phyloP scores from a whole-genome alignment of 208 protist genomes.

The Crithidia thermophila region DNA sequence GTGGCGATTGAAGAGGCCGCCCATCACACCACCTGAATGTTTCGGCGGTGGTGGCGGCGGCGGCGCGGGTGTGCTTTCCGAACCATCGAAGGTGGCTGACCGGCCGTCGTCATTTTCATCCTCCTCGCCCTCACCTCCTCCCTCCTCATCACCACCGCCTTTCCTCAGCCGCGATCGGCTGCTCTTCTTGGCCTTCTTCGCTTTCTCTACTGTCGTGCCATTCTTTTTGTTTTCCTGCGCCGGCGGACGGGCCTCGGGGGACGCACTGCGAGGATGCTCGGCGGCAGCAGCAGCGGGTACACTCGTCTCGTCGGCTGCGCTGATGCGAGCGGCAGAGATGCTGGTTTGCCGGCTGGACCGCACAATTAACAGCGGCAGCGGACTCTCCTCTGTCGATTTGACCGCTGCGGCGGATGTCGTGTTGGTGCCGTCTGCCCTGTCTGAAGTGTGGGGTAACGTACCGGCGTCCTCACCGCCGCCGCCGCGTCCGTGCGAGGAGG shows the following conservation, averaged over 20 bases:
- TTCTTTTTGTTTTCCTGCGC: not conserved
- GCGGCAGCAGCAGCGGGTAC: not conserved
- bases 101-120: no score
- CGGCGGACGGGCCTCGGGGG: slow-evolving; percentile 6
- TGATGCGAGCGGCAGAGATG: slow-evolving; percentile 2
- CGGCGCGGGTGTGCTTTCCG: not conserved
- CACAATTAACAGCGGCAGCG: not conserved
- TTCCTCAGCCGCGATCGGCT: not conserved
- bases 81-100: no score
- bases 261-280: slow-evolving; percentile 7
- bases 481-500: no score
- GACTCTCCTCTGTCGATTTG: not conserved
- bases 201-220: not conserved
- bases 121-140: no score
- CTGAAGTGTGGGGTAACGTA: not conserved
- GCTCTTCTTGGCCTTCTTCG: not conserved
- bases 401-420: not conserved
- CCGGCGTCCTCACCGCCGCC: no score
- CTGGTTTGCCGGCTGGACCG: slow-evolving; percentile 5
- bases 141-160: no score
- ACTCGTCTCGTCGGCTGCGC: not conserved
- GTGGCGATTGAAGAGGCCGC: not conserved
- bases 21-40: not conserved
- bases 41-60: not conserved
- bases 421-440: not conserved